Evolutionary conservation across 768 basidiomycete genomes (phyloP), one percentile per base, ranked within the genome.

Genomic region (Cystofilobasidium ferigula): DNA sequence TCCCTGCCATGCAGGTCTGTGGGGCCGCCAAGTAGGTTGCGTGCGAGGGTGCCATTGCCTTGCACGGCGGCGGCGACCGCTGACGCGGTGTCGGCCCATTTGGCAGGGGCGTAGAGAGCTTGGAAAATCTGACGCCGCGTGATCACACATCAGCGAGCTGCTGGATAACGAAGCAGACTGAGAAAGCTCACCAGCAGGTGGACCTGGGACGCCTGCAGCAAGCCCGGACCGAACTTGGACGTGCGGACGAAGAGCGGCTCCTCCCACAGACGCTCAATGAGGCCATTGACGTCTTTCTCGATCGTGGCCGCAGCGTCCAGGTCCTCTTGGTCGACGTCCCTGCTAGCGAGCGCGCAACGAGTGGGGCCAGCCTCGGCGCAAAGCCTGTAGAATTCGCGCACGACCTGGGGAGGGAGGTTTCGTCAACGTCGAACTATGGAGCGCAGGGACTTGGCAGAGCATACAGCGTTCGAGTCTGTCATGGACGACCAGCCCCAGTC

Each of bases 401-500:
- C 10, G 20, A 42, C 40, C 40, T 42, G 40, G 10, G 10, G 40
- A 42, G 40, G 40, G 40, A 30, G n/a, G n/a, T n/a, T n/a, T n/a
- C n/a, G n/a, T n/a, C n/a, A n/a, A n/a, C n/a, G n/a, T n/a, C n/a
- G n/a, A n/a, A n/a, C n/a, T n/a, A n/a, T n/a, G n/a, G n/a, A n/a
- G n/a, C n/a, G n/a, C n/a, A n/a, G 40, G 20, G 40, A 10, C 10
- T 10, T 42, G 40, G 10, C 40, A 42, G 40, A 20, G 20, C 20
- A 42, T 10, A 47, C 43, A 8, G 34, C 24, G 26, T 24, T 16
- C 16, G 60, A 42, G 35, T 61, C 60, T 9, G 60, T 61, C 60
- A 43, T 61, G 9, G 36, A 40, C 26, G 60, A 61, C 38, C 60
- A 47, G 24, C 28, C 60, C 60, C 60, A 61, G 24, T 61, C 60